Base-by-base conservation (phyloP, 176 grass and related monocot genomes). In the Aegilops bicornis region DNA sequence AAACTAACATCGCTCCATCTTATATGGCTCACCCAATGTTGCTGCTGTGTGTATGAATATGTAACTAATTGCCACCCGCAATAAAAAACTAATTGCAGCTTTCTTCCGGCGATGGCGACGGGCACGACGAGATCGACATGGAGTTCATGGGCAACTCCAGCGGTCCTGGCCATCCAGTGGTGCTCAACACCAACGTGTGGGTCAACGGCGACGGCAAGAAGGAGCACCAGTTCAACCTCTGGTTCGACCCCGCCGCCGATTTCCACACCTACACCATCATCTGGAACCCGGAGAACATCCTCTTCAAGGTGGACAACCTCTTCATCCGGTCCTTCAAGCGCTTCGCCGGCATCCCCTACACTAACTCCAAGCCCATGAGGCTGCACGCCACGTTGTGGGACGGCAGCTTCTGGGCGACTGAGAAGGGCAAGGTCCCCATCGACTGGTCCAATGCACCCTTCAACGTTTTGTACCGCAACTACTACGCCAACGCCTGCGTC, bases 381-480 rank as follows among this genome's bases (percentile, higher is more conserved):
- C 32, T 33, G 32, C 32, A 33, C 32, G 32, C 89, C 89, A 47
- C 43, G 43, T 11, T 47, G 3, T 47, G 43, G 43, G 43, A 47
- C 43, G 43, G 86, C 42, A 86, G 87, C 45, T 86, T 88, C 89
- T 91, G 89, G 89, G 89, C 89, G 1, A 91, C 89, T 1, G 22
- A 62, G n/a, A 70, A 86, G 31, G 89, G 89, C 9, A 22, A 77
- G 30, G 69, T 88, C 47, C 30, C 30, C 30, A 31, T 31, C 30
- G 30, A 31, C 30, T 31, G 30, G 30, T 31, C 29, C 30, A 31
- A 47, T 3, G 43, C 43, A 2, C 43, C 43, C 2, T 47, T 47
- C 43, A 11, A 13, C 12, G 43, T 47, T 25, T 82, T 76, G 15
- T 86, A 86, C 0, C 88, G 88, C 22, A 77, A 88, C 33, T 81